Percentiles rank a stretch among this genome's conserved stretches.
phyloP scores from a whole-genome alignment of 495 filamentous ascomycete species.

The Jackrogersella minutella region DNA sequence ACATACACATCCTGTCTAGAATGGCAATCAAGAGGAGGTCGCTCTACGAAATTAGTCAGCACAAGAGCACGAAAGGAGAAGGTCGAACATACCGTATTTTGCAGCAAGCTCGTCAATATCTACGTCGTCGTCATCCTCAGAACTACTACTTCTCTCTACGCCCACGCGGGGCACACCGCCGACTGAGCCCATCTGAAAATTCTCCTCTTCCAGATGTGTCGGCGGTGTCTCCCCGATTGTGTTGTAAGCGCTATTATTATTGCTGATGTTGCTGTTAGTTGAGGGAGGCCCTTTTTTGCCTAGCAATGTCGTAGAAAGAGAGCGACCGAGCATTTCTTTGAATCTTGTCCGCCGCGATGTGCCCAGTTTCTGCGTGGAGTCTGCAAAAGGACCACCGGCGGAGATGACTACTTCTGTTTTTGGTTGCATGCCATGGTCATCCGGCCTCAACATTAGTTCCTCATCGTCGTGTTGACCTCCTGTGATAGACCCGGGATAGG shows the following conservation, averaged over 20 bases:
- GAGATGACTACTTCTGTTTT: constrained; percentile 28
- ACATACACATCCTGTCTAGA: constrained; percentile 47
- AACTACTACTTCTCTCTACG: not conserved
- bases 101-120: constrained; percentile 27
- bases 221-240: constrained; percentile 14
- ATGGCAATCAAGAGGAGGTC: constrained; percentile 40
- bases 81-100: constrained; percentile 23
- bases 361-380: not conserved
- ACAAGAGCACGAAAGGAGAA: not conserved
- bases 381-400: not conserved
- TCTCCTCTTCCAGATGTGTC: constrained; percentile 2
- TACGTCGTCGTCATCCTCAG: constrained; percentile 9
- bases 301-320: constrained; percentile 11
- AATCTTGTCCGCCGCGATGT: constrained; percentile 20
- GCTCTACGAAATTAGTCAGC: constrained; percentile 17
- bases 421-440: constrained; percentile 15
- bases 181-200: constrained; percentile 15
- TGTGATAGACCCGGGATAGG: not conserved
- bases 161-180: not conserved
- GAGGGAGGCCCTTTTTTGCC: constrained; percentile 11
- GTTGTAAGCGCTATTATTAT: too few species aligned
- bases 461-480: not conserved
- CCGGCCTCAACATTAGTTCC: constrained; percentile 10
- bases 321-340: constrained; percentile 29
- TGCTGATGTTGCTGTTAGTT: not conserved